Evolutionary conservation across 202 grass and related monocot species (phyloP).

Genomic region (Zizania palustris): DNA sequence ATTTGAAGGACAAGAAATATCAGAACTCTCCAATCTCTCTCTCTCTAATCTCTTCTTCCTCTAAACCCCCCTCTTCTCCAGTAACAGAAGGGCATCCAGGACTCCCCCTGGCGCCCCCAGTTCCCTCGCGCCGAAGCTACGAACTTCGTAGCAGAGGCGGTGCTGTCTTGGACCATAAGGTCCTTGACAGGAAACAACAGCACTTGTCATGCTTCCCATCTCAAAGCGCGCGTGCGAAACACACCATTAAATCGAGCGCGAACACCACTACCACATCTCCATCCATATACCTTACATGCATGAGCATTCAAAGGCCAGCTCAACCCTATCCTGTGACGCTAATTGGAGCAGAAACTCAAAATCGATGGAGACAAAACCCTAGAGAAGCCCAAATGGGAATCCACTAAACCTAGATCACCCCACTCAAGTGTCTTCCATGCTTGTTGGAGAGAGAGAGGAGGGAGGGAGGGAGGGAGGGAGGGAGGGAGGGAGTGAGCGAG

Average conservation of each 20-base stretch:
- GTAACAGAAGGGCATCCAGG: no score
- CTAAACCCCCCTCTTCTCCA: no score
- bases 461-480: neutral
- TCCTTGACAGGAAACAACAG: neutral
- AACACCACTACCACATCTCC: neutral
- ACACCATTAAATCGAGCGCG: neutral
- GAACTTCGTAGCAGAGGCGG: no score
- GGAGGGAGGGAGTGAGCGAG: neutral
- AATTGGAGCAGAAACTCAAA: neutral
- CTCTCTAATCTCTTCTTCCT: no score
- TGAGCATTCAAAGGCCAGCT: neutral
- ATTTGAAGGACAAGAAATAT: no score
- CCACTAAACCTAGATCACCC: slow-evolving; percentile 46
- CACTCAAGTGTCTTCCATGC: neutral
- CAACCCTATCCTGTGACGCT: neutral
- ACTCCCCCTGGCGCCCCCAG: no score
- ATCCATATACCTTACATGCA: neutral
- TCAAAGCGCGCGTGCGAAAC: no score
- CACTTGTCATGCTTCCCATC: no score
- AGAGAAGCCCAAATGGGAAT: neutral
- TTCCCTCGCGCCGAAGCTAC: no score
- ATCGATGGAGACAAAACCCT: neutral
- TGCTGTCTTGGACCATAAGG: no score
- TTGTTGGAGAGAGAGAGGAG: neutral
- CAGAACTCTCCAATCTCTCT: no score